Base-by-base conservation (phyloP, 257 asterid species). In the Solanum chmielewskii region DNA sequence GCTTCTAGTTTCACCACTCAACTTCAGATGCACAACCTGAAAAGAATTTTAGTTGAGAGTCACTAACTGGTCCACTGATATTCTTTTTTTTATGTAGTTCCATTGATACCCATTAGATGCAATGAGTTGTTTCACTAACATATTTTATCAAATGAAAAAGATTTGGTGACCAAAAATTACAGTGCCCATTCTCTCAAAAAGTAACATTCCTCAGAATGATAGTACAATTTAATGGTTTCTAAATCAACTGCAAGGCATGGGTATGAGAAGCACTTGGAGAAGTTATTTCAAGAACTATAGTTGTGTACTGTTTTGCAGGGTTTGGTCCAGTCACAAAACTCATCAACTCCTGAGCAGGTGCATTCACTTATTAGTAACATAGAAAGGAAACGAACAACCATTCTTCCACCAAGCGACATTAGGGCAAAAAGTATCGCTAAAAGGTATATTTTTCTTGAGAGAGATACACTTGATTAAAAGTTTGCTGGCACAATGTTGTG, bases 1-100 rank as follows among this genome's bases (percentile, higher is more conserved):
- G 68, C 62, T 39, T 83, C 85, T 42, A 56, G 49, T 87, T 87
- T 71, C 85, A 83, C 83, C 87, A 25, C 84, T 73, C 64, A 87
- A 87, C 45, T 83, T 42, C 59, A 37, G 21, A 47, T 87, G 89
- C 87, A 73, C 52, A 37, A 33, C 82, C 89, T 77, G 52, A 66
- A 78, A 45, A 20, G 49, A 64, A 20, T 14, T 41, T 21, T 86
- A 12, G 83, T 7, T 39, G 20, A 41, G 15, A 62, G 35, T 37
- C 56, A 20, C 69, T 20, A 81, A 81, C 69, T 81, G 68, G 45
- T 81, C 44, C 42, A 80, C 44, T 47, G 9, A 29, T 16, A 76
- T 75, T 45, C 9, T 78, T 42, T 73, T 77, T 75, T 77, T n/a
- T 42, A 27, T n/a, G 84, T 45, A 78, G 42, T 45, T 74, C 5